Evolutionary conservation across 495 filamentous ascomycete genomes (phyloP).

Genomic region (Penicillium macrosclerotiorum): DNA sequence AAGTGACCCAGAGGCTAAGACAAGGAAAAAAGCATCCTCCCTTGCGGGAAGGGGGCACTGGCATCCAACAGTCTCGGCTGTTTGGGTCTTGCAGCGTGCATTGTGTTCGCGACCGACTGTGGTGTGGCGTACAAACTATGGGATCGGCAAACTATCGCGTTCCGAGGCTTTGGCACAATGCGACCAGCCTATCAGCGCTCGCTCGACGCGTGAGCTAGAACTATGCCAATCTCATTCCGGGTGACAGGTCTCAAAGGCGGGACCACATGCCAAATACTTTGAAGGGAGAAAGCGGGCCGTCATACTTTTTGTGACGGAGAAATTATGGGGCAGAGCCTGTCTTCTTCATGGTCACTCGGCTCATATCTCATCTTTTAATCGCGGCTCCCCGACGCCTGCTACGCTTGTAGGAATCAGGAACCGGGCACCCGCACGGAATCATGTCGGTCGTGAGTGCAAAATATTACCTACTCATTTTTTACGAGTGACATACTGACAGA

Average conservation of each 20-base stretch:
- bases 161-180: constrained; percentile 14
- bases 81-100: neutral
- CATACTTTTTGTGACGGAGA: constrained; percentile 15
- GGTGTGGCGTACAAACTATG: constrained; percentile 14
- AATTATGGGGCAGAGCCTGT: constrained; percentile 9
- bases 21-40: no score
- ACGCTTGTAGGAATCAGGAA: neutral
- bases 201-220: constrained; percentile 11
- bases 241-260: constrained; percentile 34
- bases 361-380: constrained; percentile 1
- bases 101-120: neutral
- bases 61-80: no score
- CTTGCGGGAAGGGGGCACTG: no score
- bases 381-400: neutral
- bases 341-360: neutral
- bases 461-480: neutral
- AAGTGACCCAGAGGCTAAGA: no score
- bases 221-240: constrained; percentile 12
- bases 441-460: constrained; percentile 9
- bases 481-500: neutral
- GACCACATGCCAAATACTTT: constrained; percentile 5
- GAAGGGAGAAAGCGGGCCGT: constrained; percentile 11
- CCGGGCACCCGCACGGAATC: constrained; percentile 9
- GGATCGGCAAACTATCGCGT: constrained; percentile 26
- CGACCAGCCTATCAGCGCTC: constrained; percentile 19